phyloP scores from a whole-genome alignment of 495 filamentous ascomycete genomes.

The Viridothelium virens region DNA sequence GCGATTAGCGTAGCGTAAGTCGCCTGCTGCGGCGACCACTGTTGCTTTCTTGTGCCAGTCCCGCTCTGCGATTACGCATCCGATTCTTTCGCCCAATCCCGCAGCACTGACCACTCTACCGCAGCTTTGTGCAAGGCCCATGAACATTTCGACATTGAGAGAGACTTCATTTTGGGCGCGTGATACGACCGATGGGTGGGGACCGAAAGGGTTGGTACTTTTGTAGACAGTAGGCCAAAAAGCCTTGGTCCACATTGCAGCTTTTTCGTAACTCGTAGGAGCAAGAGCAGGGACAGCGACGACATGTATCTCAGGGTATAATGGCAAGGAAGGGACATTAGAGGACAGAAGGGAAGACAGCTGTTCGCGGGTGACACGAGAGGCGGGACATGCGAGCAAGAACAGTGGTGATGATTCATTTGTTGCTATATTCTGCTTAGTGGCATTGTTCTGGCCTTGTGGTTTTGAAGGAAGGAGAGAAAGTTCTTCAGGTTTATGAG shows the following conservation, averaged over 20 bases:
- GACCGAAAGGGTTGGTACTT: slow-evolving; percentile 66
- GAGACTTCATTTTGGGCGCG: slow-evolving; percentile 53
- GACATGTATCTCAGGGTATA: slow-evolving; percentile 41
- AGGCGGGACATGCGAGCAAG: slow-evolving; percentile 41
- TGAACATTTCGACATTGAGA: slow-evolving; percentile 49
- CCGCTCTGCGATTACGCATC: slow-evolving; percentile 73
- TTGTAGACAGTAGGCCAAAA: slow-evolving; percentile 91
- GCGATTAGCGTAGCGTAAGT: slow-evolving; percentile 48
- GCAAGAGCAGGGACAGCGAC: slow-evolving; percentile 64
- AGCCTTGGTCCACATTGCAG: slow-evolving; percentile 61
- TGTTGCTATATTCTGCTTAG: slow-evolving; percentile 7
- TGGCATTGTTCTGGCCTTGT: neutral
- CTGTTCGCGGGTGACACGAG: slow-evolving; percentile 36
- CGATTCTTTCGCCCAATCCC: slow-evolving; percentile 60
- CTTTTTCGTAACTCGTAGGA: slow-evolving; percentile 67
- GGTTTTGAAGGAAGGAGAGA: neutral
- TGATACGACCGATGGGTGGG: slow-evolving; percentile 54
- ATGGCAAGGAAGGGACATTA: slow-evolving; percentile 29
- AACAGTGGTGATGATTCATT: slow-evolving; percentile 25
- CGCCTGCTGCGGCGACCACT: slow-evolving; percentile 66
- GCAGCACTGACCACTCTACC: slow-evolving; percentile 49
- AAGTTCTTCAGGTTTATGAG: neutral
- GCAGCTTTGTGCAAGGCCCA: slow-evolving; percentile 58
- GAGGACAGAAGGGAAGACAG: slow-evolving; percentile 32
- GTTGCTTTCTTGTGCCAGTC: slow-evolving; percentile 30